Base-by-base conservation (phyloP, 169 alveolate genomes). In the Eimeria maxima region DNA sequence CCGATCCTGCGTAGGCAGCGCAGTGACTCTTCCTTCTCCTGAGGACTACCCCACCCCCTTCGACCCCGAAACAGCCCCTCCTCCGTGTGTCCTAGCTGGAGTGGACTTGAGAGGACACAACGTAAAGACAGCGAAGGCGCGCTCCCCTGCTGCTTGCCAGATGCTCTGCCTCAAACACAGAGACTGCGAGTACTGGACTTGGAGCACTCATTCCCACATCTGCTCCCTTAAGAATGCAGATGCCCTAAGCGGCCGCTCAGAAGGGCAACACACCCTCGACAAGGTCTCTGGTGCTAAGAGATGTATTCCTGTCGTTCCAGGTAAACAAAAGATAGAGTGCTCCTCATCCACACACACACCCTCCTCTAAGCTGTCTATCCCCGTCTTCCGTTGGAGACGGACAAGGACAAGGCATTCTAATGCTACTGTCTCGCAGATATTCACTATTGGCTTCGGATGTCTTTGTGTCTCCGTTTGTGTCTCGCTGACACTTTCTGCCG, bases 151-250 rank as follows among this genome's bases (percentile, higher is more conserved):
- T 44, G 90, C 69, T 10, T 80, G 90, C 45, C 69, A 45, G 18
- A 44, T 29, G 42, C 47, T 45, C 14, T 80, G 90, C 45, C 38
- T 22, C 2, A 22, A 47, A 22, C 65, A 16, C 11, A 42, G 45
- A 33, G 71, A 80, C 24, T 80, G 90, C 45, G 45, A 47, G 38
- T 47, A n/a, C 5, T 80, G 90, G 90, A 80, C 90, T 22, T 80
- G 90, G 90, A 80, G 90, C 69, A 47, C 90, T 20, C 44, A 10
- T 29, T 18, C 45, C 13, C 90, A 44, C 22, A 42, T 50, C 4
- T 80, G 90, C 27, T 7, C 53, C 7, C 71, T 80, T 4, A 42
- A 47, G 71, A 33, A 10, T 18, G 65, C 90, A 42, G 29, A 42
- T 2, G 90, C 65, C 27, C 69, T 24, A 14, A 47, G 16, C 13